Base-by-base conservation (phyloP, 441 rosid genomes). In the Metrosideros polymorpha region DNA sequence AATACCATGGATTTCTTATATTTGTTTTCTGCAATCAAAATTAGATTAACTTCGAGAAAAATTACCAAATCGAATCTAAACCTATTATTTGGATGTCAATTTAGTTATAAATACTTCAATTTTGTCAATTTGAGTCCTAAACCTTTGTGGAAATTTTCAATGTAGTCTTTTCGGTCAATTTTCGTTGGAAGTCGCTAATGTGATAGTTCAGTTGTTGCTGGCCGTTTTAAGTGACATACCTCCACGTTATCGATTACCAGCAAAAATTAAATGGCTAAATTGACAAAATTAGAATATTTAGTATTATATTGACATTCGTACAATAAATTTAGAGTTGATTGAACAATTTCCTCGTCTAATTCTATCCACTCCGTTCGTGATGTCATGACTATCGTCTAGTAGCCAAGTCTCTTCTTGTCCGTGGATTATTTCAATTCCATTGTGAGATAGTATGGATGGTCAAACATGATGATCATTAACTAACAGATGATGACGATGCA, bases 151-250 rank as follows among this genome's bases (percentile, higher is more conserved):
- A 2, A 32, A 32, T 17, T 32, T 18, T 2, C 7, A 32, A 30
- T 32, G 1, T 32, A 9, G 3, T 63, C 6, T 30, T 63, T 9
- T 6, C 0, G 0, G 1, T 0, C 0, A 32, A 18, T 19, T 63
- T 63, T 63, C 0, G 1, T 12, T 0, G 2, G 0, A 32, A 63
- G 18, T 63, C 9, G 25, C 42, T 32, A 19, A 5, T 0, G 0
- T 63, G 2, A 2, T 7, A 9, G 7, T 63, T 17, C 4, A 18
- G 13, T 30, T 22, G 1, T 63, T 0, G 4, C 4, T 0, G 0
- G 13, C 77, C 25, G 0, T 63, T 9, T 19, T 32, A 32, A 0
- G 3, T 35, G 10, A 7, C 25, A 32, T 1, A 32, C 3, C 0
- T 6, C 24, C 7, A 32, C 13, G 0, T 63, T 18, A 32, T 1